Conservation (phyloP, 1,139 yeast genomes). For the Pneumocystis wakefieldiae region DNA sequence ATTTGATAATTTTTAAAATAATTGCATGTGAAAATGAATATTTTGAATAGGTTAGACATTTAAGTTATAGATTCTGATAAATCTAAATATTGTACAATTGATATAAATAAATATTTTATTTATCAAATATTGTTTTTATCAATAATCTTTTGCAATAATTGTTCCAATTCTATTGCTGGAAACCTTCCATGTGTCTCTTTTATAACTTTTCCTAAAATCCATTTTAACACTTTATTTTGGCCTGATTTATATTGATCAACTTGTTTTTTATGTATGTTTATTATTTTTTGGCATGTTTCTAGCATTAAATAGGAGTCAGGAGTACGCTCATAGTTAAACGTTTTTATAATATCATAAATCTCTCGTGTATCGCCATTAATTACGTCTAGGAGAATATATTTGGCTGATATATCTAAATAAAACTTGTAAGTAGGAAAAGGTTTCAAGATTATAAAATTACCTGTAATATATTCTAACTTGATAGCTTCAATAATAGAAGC, state of each 20-base stretch:
- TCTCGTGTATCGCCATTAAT: slow-evolving; percentile 29
- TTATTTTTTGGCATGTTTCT: slow-evolving; percentile 38
- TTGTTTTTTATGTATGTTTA: slow-evolving; percentile 39
- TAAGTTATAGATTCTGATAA: background rate
- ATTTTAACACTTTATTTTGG: slow-evolving; percentile 49
- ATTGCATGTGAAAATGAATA: background rate
- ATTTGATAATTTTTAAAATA: background rate
- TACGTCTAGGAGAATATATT: slow-evolving; percentile 45
- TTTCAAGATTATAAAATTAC: slow-evolving; percentile 25
- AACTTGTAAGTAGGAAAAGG: background rate
- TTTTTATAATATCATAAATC: slow-evolving; percentile 36
- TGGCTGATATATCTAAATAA: slow-evolving; percentile 32
- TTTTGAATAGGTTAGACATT: background rate
- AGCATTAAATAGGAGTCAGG: slow-evolving; percentile 33
- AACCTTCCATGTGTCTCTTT: slow-evolving; percentile 45
- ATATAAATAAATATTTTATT: background rate
- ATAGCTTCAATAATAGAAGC: slow-evolving; percentile 33
- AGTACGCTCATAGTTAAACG: slow-evolving; percentile 39
- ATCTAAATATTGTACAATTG: background rate
- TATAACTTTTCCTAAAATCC: slow-evolving; percentile 76
- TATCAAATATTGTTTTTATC: background rate
- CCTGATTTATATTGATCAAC: slow-evolving; percentile 44
- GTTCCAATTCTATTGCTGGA: slow-evolving; percentile 11
- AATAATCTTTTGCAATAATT: background rate
- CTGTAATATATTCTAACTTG: slow-evolving; percentile 29